phyloP scores from a whole-genome alignment of 495 filamentous ascomycete species.

The Penicillium canescens region DNA sequence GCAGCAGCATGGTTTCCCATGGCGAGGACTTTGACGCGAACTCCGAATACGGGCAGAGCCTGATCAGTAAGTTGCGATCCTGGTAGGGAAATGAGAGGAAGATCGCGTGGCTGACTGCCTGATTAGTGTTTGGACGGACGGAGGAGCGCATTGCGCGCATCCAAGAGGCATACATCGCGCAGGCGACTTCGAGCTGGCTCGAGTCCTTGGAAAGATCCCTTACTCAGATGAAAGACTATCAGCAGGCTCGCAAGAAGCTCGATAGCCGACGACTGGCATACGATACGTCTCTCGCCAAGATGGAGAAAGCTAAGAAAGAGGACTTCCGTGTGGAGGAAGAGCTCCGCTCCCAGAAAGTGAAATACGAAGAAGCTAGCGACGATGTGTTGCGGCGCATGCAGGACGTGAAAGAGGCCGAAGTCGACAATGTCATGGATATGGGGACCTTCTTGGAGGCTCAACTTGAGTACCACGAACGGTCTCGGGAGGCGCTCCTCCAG shows the following conservation, averaged over 20 bases:
- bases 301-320: constrained; percentile 91
- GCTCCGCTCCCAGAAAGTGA: constrained; percentile 84
- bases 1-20: constrained; percentile 84
- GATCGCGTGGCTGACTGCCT: constrained; percentile 7
- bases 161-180: constrained; percentile 80
- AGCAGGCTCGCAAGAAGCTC: constrained; percentile 87
- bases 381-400: constrained; percentile 93
- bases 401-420: constrained; percentile 91
- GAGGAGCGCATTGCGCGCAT: constrained; percentile 87
- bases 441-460: constrained; percentile 85
- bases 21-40: constrained; percentile 92
- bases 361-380: constrained; percentile 94
- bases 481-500: constrained; percentile 70
- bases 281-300: constrained; percentile 86
- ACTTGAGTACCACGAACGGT: constrained; percentile 86
- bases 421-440: constrained; percentile 79
- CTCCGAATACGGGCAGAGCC: constrained; percentile 89
- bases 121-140: constrained; percentile 70
- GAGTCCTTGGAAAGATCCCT: constrained; percentile 87
- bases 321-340: constrained; percentile 95
- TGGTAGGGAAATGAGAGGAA: background rate
- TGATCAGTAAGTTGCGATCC: constrained; percentile 62
- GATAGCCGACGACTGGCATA: constrained; percentile 88
- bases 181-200: constrained; percentile 86
- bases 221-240: constrained; percentile 97